These are phyloP conservation scores for Boletus sp. DNA, from an alignment of 768 basidiomycete genomes.

Conservation along the genomic window DNA sequence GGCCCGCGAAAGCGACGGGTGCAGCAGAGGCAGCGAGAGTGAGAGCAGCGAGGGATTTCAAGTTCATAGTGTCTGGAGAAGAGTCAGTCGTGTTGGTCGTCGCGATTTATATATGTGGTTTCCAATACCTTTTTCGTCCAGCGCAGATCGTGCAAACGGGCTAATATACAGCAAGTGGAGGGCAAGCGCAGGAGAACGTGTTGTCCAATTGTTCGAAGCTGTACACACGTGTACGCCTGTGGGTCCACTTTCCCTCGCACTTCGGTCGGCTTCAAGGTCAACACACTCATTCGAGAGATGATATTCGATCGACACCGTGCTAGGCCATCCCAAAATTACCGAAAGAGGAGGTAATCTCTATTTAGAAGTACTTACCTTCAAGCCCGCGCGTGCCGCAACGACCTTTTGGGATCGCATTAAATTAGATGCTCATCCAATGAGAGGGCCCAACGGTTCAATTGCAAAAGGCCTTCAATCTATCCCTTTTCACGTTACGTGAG, in stretches of 20 bases:
- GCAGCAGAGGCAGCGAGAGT: constrained; percentile 14
- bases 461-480: too few relatives aligned
- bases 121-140: not conserved
- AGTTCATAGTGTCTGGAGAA: constrained; percentile 20
- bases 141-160: not conserved
- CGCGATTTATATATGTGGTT: constrained; percentile 1
- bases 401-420: too few relatives aligned
- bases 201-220: not conserved
- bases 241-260: not conserved
- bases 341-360: too few relatives aligned
- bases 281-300: too few relatives aligned
- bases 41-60: constrained; percentile 20
- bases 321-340: too few relatives aligned
- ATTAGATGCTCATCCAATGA: too few relatives aligned
- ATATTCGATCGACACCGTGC: too few relatives aligned
- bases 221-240: not conserved
- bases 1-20: constrained; percentile 16
- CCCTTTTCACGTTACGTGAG: too few relatives aligned
- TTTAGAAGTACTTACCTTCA: too few relatives aligned
- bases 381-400: too few relatives aligned
- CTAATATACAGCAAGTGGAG: constrained; percentile 3
- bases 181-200: not conserved
- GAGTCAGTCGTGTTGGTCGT: not conserved
- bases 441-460: too few relatives aligned
- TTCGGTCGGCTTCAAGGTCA: too few relatives aligned